These are phyloP conservation scores for Sechiopsis laciniata DNA, from an alignment of 306 rosid species.

Conservation along the genomic window DNA sequence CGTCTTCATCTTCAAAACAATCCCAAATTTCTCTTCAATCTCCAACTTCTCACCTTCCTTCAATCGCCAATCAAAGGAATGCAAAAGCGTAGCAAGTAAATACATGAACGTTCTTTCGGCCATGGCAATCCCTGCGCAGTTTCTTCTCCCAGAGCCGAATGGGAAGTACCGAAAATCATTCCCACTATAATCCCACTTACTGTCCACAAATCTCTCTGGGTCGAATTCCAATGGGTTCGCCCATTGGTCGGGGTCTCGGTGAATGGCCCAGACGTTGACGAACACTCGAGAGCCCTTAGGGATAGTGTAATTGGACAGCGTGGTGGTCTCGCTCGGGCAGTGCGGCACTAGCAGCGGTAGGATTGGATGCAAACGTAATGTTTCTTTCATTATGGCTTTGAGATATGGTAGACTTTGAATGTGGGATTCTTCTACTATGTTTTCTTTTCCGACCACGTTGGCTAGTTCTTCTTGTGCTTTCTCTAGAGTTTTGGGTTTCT, in stretches of 20 bases:
- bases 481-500: constrained; percentile 34
- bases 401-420: constrained; percentile 42
- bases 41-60: constrained; percentile 37
- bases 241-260: constrained; percentile 62
- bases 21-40: constrained; percentile 46
- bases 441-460: constrained; percentile 37
- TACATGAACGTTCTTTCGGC: constrained; percentile 55
- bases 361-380: constrained; percentile 50
- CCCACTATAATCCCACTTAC: constrained; percentile 51
- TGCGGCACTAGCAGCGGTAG: constrained; percentile 54
- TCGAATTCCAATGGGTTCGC: constrained; percentile 51
- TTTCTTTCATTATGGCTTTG: constrained; percentile 65
- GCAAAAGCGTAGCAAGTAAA: constrained; percentile 48
- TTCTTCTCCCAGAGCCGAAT: constrained; percentile 72
- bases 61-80: constrained; percentile 55
- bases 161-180: constrained; percentile 58
- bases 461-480: constrained; percentile 49
- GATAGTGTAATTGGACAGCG: constrained; percentile 46
- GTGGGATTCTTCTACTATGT: constrained; percentile 59
- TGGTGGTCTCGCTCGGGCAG: constrained; percentile 41
- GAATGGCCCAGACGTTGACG: constrained; percentile 72
- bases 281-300: constrained; percentile 55
- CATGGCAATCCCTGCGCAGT: constrained; percentile 64
- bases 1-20: constrained; percentile 42
- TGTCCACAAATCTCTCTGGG: constrained; percentile 48